Evolutionary conservation across 2,329 filamentous ascomycete species (phyloP).

Genomic region (Pochonia chlamydosporia): DNA sequence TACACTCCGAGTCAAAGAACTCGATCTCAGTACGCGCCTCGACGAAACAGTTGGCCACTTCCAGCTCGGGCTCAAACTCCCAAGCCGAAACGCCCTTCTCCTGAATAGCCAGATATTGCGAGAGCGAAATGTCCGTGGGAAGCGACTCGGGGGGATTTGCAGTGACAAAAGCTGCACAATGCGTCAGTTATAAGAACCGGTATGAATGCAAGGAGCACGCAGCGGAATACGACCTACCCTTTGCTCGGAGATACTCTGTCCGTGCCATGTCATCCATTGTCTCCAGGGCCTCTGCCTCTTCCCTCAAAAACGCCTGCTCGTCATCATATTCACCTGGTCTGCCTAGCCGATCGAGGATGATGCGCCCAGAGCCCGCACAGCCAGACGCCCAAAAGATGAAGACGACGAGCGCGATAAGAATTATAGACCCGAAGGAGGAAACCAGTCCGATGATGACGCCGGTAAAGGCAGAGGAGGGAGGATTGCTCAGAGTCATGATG

Average conservation of each 20-base stretch:
- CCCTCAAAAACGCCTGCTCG: slow-evolving; percentile 87
- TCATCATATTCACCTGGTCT: slow-evolving; percentile 96
- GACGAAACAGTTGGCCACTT: slow-evolving; percentile 98
- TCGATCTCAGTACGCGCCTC: slow-evolving; percentile 95
- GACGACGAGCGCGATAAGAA: slow-evolving; percentile 75
- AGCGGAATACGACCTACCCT: slow-evolving; percentile 57
- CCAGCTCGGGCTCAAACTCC: slow-evolving; percentile 98
- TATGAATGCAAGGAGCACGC: background rate
- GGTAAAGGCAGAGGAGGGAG: slow-evolving; percentile 45
- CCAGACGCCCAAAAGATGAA: slow-evolving; percentile 82
- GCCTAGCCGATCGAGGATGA: slow-evolving; percentile 88
- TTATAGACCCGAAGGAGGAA: slow-evolving; percentile 87
- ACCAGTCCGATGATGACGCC: slow-evolving; percentile 93
- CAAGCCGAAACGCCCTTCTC: slow-evolving; percentile 99
- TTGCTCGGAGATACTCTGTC: slow-evolving; percentile 87
- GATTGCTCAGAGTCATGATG: slow-evolving; percentile 21
- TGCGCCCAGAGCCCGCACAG: slow-evolving; percentile 72
- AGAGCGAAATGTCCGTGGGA: slow-evolving; percentile 94
- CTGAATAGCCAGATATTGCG: slow-evolving; percentile 95
- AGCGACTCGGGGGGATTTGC: slow-evolving; percentile 92
- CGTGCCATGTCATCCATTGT: slow-evolving; percentile 90
- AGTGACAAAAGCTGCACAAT: slow-evolving; percentile 72
- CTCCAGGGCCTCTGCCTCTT: slow-evolving; percentile 92
- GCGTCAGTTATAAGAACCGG: too few species aligned
- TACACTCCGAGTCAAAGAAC: slow-evolving; percentile 97